These are phyloP conservation scores for Tetrahymena thermophila DNA, from an alignment of 73 alveolate species.

Conservation along the genomic window DNA sequence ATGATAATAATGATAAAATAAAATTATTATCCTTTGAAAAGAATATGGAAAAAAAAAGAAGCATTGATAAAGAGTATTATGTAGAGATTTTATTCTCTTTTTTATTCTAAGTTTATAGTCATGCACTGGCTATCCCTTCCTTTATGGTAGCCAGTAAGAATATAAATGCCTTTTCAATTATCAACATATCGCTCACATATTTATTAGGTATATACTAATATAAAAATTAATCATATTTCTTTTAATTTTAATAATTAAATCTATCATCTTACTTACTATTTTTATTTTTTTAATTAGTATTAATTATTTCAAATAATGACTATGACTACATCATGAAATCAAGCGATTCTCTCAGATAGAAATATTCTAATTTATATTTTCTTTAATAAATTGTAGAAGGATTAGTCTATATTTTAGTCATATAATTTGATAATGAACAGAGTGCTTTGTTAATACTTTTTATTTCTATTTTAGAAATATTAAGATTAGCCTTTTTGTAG, in stretches of 20 bases:
- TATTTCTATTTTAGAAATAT: background rate
- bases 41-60: background rate
- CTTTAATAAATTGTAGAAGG: background rate
- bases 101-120: background rate
- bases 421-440: background rate
- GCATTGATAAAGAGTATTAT: background rate
- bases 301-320: background rate
- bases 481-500: background rate
- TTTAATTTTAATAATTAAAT: background rate
- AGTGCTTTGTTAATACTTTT: background rate
- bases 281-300: background rate
- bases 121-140: background rate
- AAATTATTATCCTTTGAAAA: background rate
- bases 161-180: background rate
- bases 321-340: background rate
- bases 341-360: background rate
- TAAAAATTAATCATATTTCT: background rate
- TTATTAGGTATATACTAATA: background rate
- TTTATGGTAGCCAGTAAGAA: background rate
- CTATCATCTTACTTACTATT: background rate
- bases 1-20: background rate
- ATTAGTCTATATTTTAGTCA: background rate
- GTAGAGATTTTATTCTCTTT: background rate
- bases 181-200: background rate
- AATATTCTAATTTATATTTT: background rate